Conservation (phyloP, 2,329 filamentous ascomycete genomes). For the Colletotrichum endophyticum region DNA sequence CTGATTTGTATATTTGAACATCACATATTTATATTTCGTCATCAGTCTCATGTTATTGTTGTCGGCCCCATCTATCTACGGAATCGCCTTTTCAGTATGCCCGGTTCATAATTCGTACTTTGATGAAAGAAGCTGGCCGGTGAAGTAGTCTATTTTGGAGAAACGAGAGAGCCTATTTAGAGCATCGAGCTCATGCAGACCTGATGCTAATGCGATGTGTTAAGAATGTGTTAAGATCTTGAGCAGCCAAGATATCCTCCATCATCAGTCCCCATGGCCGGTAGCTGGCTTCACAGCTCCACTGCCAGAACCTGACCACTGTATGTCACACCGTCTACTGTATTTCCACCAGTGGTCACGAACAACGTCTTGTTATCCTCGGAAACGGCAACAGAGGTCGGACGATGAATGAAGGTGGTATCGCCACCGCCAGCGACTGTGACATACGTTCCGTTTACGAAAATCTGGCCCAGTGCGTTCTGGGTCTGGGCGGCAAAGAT, state of each 20-base stretch:
- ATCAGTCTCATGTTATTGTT: not conserved
- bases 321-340: not conserved
- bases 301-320: not conserved
- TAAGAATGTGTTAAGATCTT: not conserved
- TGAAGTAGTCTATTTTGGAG: not conserved
- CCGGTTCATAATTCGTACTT: not conserved
- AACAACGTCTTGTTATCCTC: not conserved
- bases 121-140: not conserved
- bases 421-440: not conserved
- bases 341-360: not conserved
- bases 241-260: not conserved
- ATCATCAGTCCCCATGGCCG: not conserved
- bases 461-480: not conserved
- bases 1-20: not conserved
- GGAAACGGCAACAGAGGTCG: not conserved
- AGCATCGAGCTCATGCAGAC: not conserved
- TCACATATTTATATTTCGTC: not conserved
- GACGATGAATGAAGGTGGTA: not conserved
- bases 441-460: not conserved
- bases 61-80: not conserved
- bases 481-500: not conserved
- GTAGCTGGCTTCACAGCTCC: not conserved
- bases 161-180: not conserved
- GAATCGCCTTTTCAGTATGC: not conserved
- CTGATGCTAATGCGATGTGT: not conserved